Evolutionary conservation across 176 grass and related monocot species (phyloP).

Genomic region (Pontederia paniculata): DNA sequence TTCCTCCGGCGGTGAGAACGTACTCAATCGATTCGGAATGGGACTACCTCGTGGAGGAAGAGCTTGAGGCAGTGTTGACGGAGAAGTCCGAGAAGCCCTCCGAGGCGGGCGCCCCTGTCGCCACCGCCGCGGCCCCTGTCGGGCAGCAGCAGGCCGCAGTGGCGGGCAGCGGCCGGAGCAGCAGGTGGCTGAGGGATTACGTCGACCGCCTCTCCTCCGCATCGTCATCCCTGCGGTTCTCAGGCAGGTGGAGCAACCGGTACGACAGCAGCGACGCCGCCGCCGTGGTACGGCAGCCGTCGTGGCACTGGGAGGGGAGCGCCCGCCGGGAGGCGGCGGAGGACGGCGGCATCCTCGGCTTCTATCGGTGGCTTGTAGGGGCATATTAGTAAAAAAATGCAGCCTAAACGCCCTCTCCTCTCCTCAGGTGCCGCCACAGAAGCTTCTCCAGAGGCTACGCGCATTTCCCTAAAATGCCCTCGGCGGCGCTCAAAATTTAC

Average conservation of each 20-base stretch:
- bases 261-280: conserved; percentile 34
- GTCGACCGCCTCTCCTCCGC: conserved; percentile 30
- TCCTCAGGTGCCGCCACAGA: background rate
- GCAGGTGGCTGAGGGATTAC: conserved; percentile 27
- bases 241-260: conserved; percentile 50
- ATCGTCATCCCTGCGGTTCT: conserved; percentile 37
- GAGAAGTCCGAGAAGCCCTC: conserved; percentile 8
- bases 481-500: background rate
- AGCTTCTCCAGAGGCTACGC: conserved; percentile 5
- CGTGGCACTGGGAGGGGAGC: conserved; percentile 60
- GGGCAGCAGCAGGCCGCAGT: background rate
- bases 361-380: conserved; percentile 64
- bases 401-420: too few relatives aligned
- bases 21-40: conserved; percentile 32
- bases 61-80: conserved; percentile 47
- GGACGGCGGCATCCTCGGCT: conserved; percentile 33
- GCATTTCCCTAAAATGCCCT: background rate
- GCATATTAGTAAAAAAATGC: conserved; percentile 12
- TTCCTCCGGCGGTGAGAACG: conserved; percentile 19
- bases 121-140: background rate
- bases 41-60: conserved; percentile 81
- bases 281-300: conserved; percentile 30
- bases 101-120: background rate
- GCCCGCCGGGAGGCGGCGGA: conserved; percentile 35
- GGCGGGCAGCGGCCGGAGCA: conserved; percentile 8